phyloP scores from a whole-genome alignment of 2,329 filamentous ascomycete species.

The Ophiocordyceps camponoti-leonardi region DNA sequence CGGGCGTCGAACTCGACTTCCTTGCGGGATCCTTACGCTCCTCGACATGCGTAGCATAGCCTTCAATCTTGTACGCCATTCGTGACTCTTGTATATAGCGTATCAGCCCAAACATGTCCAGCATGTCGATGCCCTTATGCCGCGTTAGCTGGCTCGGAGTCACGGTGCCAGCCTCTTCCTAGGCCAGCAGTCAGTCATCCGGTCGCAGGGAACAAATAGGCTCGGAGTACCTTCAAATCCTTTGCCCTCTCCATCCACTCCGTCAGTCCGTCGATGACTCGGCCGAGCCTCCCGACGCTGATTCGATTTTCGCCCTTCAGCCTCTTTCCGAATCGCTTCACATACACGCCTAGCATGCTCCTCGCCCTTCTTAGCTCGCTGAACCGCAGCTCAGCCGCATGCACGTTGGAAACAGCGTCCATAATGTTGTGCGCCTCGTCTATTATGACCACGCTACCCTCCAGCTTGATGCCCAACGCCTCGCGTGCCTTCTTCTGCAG shows the following conservation, averaged over 20 bases:
- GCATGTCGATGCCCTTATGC: conserved; percentile 80
- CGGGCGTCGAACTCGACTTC: conserved; percentile 19
- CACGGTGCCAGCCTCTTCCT: conserved; percentile 45
- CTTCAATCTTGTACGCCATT: conserved; percentile 84
- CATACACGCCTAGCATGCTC: conserved; percentile 62
- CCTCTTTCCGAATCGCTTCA: conserved; percentile 73
- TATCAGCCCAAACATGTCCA: conserved; percentile 81
- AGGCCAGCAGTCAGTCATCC: neutral
- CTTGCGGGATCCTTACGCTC: conserved; percentile 19
- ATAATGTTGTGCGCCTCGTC: conserved; percentile 97
- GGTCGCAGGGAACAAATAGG: neutral
- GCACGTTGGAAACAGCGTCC: conserved; percentile 78
- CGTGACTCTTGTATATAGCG: conserved; percentile 84
- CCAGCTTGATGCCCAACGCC: conserved; percentile 69
- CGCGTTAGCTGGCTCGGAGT: conserved; percentile 56
- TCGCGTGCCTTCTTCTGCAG: conserved; percentile 78
- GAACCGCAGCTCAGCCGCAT: conserved; percentile 62
- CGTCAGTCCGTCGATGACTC: conserved; percentile 64
- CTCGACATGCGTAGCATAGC: conserved; percentile 53
- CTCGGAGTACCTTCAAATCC: conserved; percentile 20
- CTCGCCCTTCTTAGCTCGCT: conserved; percentile 56
- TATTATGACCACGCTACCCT: conserved; percentile 81
- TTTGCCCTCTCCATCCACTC: conserved; percentile 45
- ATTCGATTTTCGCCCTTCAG: conserved; percentile 83
- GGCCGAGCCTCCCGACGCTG: conserved; percentile 75